A percentile compares a stretch with the other conserved stretches of the same genome.
phyloP scores from a whole-genome alignment of 2,329 filamentous ascomycete genomes.

The Calonectria pseudoturangicola region DNA sequence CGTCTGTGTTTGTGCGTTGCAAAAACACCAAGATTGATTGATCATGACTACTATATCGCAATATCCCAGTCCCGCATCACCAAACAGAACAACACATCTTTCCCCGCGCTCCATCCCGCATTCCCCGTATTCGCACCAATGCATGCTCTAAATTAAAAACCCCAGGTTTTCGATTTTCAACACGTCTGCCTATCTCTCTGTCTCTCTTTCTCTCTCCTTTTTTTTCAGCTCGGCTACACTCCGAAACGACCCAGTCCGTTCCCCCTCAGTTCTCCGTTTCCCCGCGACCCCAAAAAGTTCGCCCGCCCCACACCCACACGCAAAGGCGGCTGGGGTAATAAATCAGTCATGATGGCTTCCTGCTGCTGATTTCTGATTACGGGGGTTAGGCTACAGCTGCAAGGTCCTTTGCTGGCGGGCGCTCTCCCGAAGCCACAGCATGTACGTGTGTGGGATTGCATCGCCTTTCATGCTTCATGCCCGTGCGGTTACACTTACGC shows the following conservation, averaged over 20 bases:
- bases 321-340: not conserved
- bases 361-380: constrained; percentile 8
- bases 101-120: not conserved
- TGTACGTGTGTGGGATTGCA: constrained; percentile 20
- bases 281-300: constrained; percentile 37
- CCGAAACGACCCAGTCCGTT: constrained; percentile 33
- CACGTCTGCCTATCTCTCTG: too few relatives aligned
- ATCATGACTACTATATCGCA: not conserved
- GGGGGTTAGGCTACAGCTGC: constrained; percentile 14
- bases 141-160: constrained; percentile 14
- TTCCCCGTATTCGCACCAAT: not conserved
- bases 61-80: not conserved
- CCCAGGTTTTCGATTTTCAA: constrained; percentile 28
- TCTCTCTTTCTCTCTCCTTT: not conserved
- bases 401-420: not conserved
- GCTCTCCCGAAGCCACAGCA: constrained; percentile 37
- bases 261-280: constrained; percentile 39
- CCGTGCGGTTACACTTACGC: not conserved
- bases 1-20: not conserved
- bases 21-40: constrained; percentile 12
- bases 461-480: not conserved
- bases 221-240: constrained; percentile 38
- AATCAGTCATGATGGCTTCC: not conserved
- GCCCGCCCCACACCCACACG: not conserved
- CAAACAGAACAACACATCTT: not conserved